These are phyloP conservation scores for Colletotrichum musae DNA, from an alignment of 2,329 filamentous ascomycete species.

Conservation along the genomic window DNA sequence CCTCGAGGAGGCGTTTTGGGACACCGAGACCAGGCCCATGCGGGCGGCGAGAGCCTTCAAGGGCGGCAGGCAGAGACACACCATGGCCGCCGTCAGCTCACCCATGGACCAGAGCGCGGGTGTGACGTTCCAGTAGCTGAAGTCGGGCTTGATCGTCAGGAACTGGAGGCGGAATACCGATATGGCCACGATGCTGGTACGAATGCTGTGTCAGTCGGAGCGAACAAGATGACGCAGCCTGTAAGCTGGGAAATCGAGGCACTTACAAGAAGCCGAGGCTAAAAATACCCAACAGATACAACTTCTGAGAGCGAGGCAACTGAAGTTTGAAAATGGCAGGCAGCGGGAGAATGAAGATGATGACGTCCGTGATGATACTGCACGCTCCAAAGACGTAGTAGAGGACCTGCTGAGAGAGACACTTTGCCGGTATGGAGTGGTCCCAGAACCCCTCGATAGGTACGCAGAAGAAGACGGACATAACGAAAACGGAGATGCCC, in stretches of 20 bases:
- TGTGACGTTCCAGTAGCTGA: constrained; percentile 44
- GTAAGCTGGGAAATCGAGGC: no score
- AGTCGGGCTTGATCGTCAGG: constrained; percentile 38
- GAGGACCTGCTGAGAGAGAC: constrained; percentile 41
- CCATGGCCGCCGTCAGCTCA: constrained; percentile 43
- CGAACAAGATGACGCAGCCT: neutral
- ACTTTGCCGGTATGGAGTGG: constrained; percentile 38
- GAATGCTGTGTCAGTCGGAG: neutral
- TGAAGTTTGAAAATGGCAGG: constrained; percentile 46
- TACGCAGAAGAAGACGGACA: constrained; percentile 44
- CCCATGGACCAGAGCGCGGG: constrained; percentile 45
- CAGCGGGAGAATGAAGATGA: constrained; percentile 47
- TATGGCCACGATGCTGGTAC: constrained; percentile 44
- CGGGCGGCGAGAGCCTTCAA: constrained; percentile 34
- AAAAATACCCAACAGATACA: constrained; percentile 47
- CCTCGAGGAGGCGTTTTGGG: neutral
- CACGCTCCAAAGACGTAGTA: constrained; percentile 45
- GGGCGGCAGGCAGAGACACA: constrained; percentile 45
- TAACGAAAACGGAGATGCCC: constrained; percentile 46
- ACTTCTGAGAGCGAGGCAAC: constrained; percentile 43
- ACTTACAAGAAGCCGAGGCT: constrained; percentile 48
- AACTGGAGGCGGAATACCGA: constrained; percentile 45
- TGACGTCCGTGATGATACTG: constrained; percentile 46
- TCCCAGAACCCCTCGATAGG: constrained; percentile 49
- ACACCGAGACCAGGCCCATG: constrained; percentile 2